These are phyloP conservation scores for Paralagenidium karlingii DNA, from an alignment of 352 stramenopile species.

Conservation along the genomic window DNA sequence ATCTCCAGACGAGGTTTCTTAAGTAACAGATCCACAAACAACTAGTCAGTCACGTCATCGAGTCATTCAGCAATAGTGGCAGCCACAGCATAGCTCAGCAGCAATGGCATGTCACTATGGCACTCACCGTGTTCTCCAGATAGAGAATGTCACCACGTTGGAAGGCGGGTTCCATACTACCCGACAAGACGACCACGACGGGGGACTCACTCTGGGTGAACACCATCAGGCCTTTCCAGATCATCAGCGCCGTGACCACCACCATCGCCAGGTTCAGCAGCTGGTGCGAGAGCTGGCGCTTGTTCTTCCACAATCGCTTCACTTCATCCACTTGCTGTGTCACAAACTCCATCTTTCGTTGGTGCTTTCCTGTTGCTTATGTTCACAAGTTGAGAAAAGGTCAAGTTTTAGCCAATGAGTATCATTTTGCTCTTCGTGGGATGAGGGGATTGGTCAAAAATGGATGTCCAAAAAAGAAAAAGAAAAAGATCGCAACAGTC, in stretches of 20 bases:
- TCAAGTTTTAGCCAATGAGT: too few relatives aligned
- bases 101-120: constrained; percentile 1
- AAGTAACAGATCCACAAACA: constrained; percentile 1
- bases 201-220: constrained; percentile 95
- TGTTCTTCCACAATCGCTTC: constrained; percentile 98
- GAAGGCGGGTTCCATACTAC: constrained; percentile 99
- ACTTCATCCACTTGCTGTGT: constrained; percentile 90
- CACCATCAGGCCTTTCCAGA: constrained; percentile 98
- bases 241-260: constrained; percentile 97
- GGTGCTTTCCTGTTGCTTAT: too few relatives aligned
- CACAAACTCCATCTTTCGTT: constrained; percentile 37
- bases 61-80: background rate
- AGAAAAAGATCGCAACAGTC: too few relatives aligned
- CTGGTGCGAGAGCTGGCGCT: constrained; percentile 95
- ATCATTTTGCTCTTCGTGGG: too few relatives aligned
- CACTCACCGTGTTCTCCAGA: constrained; percentile 92
- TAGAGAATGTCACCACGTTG: constrained; percentile 98
- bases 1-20: constrained; percentile 71
- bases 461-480: too few relatives aligned
- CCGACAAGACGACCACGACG: constrained; percentile 97
- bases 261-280: constrained; percentile 98
- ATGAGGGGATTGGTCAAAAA: too few relatives aligned
- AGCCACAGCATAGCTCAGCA: background rate
- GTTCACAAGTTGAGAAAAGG: too few relatives aligned
- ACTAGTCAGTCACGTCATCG: background rate